phyloP scores from a whole-genome alignment of 148 eudicot genomes.

The Polygonum aviculare region DNA sequence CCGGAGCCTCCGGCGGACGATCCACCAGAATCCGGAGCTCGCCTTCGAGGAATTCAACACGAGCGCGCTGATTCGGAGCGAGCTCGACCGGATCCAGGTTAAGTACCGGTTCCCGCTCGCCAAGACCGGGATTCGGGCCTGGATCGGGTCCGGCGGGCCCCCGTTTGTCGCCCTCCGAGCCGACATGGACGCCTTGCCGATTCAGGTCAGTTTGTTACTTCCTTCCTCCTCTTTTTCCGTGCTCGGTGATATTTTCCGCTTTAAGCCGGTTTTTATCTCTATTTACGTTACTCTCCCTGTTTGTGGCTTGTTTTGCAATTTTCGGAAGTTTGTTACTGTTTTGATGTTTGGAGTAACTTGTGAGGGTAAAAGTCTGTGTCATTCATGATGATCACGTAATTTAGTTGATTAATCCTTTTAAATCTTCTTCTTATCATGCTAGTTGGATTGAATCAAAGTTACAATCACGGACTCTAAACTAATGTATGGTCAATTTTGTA shows the following conservation, averaged over 20 bases:
- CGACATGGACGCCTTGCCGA: constrained; percentile 14
- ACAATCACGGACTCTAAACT: not conserved
- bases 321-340: not conserved
- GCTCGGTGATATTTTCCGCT: not conserved
- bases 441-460: not conserved
- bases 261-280: not conserved
- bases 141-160: constrained; percentile 14
- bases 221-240: not conserved
- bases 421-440: not conserved
- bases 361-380: too few relatives aligned
- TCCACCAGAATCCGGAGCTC: constrained; percentile 13
- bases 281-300: not conserved
- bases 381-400: too few relatives aligned
- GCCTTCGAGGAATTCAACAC: constrained; percentile 11
- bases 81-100: constrained; percentile 6
- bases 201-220: constrained; percentile 1
- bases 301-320: not conserved
- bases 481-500: not conserved
- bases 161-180: constrained; percentile 13
- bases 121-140: constrained; percentile 9
- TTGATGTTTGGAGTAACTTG: not conserved
- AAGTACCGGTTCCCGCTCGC: constrained; percentile 12
- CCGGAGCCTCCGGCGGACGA: not conserved
- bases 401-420: too few relatives aligned
- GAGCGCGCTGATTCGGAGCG: constrained; percentile 9